Percentiles rank a stretch among this genome's conserved stretches.
phyloP scores from a whole-genome alignment of 805 yeast species.

The Metschnikowia cerradonensis region DNA sequence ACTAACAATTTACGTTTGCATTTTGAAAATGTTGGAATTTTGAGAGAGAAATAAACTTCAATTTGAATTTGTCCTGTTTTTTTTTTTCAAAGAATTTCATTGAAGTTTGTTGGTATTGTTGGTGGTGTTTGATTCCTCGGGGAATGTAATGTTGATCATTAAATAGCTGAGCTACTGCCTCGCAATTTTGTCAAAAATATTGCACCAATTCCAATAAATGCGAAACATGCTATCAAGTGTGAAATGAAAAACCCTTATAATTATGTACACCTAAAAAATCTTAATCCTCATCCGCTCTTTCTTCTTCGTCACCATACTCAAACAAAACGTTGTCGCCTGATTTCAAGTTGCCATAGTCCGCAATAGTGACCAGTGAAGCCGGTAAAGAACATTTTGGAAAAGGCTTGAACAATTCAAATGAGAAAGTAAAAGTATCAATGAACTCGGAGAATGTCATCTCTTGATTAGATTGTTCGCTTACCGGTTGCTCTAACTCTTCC shows the following conservation, averaged over 20 bases:
- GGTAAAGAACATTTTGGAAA: constrained; percentile 33
- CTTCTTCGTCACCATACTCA: constrained; percentile 28
- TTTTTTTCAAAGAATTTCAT: not conserved
- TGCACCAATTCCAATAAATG: not conserved
- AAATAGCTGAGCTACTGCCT: not conserved
- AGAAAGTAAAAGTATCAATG: constrained; percentile 23
- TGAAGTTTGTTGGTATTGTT: not conserved
- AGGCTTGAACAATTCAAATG: constrained; percentile 40
- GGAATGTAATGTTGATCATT: not conserved
- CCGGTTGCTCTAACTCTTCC: constrained; percentile 13
- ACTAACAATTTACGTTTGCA: no score
- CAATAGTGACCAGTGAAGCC: constrained; percentile 8
- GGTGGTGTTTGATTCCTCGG: not conserved
- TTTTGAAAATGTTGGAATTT: no score
- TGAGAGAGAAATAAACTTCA: no score
- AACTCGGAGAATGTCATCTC: constrained; percentile 18
- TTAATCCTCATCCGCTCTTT: constrained; percentile 1
- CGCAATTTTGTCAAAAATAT: not conserved
- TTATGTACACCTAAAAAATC: not conserved
- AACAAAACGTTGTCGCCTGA: constrained; percentile 38
- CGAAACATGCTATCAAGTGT: not conserved
- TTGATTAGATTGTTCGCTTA: constrained; percentile 6
- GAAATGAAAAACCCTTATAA: not conserved
- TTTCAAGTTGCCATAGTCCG: constrained; percentile 23
- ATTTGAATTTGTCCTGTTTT: not conserved